A percentile compares a stretch with the other conserved stretches of the same genome.
phyloP scores from a whole-genome alignment of 2,329 filamentous ascomycete species.

The Diaporthe aspalathi region DNA sequence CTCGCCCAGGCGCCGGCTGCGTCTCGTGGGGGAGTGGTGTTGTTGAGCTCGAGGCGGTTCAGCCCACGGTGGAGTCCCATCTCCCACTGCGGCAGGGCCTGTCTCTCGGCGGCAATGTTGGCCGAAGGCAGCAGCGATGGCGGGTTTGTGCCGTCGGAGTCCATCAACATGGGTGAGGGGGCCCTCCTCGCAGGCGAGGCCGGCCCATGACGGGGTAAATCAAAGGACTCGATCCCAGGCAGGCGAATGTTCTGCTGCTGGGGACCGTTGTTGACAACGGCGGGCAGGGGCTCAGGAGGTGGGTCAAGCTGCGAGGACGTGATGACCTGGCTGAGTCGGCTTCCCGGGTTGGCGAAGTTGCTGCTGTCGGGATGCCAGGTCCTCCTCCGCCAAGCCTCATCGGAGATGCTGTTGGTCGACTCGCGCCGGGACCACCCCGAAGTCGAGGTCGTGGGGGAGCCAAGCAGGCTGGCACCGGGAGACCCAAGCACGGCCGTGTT shows the following conservation, averaged over 20 bases:
- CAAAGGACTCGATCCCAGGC: constrained; percentile 93
- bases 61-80: constrained; percentile 74
- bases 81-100: constrained; percentile 71
- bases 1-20: constrained; percentile 66
- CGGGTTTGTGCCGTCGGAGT: constrained; percentile 60
- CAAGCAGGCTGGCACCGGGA: constrained; percentile 67
- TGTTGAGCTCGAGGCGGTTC: constrained; percentile 73
- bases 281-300: constrained; percentile 63
- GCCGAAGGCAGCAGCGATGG: constrained; percentile 49
- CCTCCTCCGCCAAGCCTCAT: constrained; percentile 83
- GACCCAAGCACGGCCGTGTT: constrained; percentile 66
- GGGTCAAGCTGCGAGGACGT: constrained; percentile 72
- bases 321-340: constrained; percentile 80
- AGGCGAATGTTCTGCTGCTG: constrained; percentile 73
- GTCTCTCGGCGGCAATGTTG: constrained; percentile 57
- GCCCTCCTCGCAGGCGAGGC: constrained; percentile 72
- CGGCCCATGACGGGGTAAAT: constrained; percentile 67
- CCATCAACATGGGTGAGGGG: constrained; percentile 82
- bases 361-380: constrained; percentile 91
- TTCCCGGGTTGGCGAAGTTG: constrained; percentile 73
- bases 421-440: constrained; percentile 72
- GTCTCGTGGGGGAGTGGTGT: constrained; percentile 58
- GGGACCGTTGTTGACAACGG: constrained; percentile 53
- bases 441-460: constrained; percentile 74
- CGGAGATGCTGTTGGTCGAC: constrained; percentile 69